Evolutionary conservation across 202 grass and related monocot genomes (phyloP), one percentile per base, ranked within the genome.

Genomic region (Zizania palustris): DNA sequence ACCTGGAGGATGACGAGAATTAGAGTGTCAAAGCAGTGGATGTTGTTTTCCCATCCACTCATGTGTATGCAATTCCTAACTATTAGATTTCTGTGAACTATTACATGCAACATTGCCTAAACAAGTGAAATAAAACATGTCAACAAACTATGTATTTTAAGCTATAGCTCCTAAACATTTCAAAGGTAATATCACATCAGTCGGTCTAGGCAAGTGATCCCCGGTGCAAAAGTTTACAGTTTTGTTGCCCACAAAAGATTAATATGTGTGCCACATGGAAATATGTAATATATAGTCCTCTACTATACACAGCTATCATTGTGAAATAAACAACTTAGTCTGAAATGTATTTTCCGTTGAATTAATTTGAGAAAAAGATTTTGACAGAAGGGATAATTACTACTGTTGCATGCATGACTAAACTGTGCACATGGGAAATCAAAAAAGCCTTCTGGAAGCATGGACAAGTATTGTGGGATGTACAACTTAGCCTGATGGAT

Each of bases 1-100:
- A 99, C 96, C 89, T 93, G 74, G 18, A 88, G 43, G 60, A 66
- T 42, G 72, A 56, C 79, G 4, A 67, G 48, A 21, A 60, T 42
- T 16, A 71, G 14, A 56, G 83, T 28, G 37, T 45, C 38, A 86
- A 69, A 81, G 36, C 9, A 55, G 15, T 33, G 0, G 12, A 45
- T 9, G 38, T 22, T 65, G 40, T 20, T 73, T 39, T 0, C 45
- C 6, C 3, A 21, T 12, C 18, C 3, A 65, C 73, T 78, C 71
- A 69, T 71, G 4, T 55, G 20, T 20, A 68, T 3, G 16, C 65
- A 65, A n/a, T 51, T n/a, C 42, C 48, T 43, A 43, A 20, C 51
- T 20, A 55, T 55, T 6, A 60, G 11, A 20, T 49, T 9, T 34
- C 21, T 20, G 18, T 1, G 22, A 40, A 5, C 16, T 28, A 2